Evolutionary conservation across 2,329 filamentous ascomycete genomes (phyloP), one percentile per base, ranked within the genome.

Genomic region (Aplosporella prunicola): DNA sequence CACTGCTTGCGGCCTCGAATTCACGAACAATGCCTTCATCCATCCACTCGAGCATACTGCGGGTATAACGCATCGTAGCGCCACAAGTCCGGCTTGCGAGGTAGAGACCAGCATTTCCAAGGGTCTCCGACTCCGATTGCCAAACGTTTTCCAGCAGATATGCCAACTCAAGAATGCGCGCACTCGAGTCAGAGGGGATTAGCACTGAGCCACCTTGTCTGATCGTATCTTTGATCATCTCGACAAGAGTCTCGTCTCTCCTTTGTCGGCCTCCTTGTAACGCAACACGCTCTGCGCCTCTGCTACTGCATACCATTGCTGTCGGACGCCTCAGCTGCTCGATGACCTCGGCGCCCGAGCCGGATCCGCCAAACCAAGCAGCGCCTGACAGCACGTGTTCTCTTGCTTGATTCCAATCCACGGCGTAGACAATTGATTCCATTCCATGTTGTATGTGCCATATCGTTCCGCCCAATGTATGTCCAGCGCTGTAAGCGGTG

Each of bases 21-120:
- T 96, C 89, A 38, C 87, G 79, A 27, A 93, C 82, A 42, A 98
- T 93, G 41, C 79, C 81, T 52, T 95, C 88, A 54, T 96, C 88
- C 88, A 98, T 96, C 91, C 91, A 98, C 55, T 98, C 91, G 20
- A 98, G 68, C 84, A 98, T 93, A 57, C 89, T 95, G 47, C 88
- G 75, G 17, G 89, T 84, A 47, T 95, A 85, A 35, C 86, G 75
- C 71, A 96, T 83, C 0, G 88, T 93, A 44, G 86, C 88, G 41
- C 84, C 80, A 45, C 85, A 82, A 43, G 86, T 93, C 42, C 80
- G 80, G 25, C 87, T 88, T 1, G 88, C 89, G 28, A 98, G 68
- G 54, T 87, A 95, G 1, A 95, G 67, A 33, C 66, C 68, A 8
- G 71, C 64, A 20, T 61, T 62, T 3, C 47, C 37, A 18, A 38